Evolutionary conservation across 1,284 basidiomycete species (phyloP).

Genomic region (Apiotrichum gracile): DNA sequence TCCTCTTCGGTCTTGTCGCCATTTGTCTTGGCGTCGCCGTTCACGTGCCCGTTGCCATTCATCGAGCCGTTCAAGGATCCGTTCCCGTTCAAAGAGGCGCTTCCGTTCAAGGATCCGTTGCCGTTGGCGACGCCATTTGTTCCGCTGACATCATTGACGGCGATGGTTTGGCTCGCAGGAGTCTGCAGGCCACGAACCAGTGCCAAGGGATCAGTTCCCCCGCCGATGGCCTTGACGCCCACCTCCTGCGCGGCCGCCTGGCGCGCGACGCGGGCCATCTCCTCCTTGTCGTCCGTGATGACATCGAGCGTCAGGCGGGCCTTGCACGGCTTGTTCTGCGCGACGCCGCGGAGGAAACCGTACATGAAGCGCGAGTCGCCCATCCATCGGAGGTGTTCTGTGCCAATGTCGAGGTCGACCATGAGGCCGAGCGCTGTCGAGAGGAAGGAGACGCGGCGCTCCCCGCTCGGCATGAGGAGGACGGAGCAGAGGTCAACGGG

Average conservation of each 20-base stretch:
- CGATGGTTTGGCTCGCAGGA: not conserved
- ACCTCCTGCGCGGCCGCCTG: slow-evolving; percentile 16
- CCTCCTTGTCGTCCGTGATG: slow-evolving; percentile 63
- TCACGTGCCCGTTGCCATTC: too few relatives aligned
- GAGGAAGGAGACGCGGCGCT: slow-evolving; percentile 72
- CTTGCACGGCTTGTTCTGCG: slow-evolving; percentile 62
- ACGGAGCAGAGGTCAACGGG: slow-evolving; percentile 76
- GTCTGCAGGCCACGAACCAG: slow-evolving; percentile 11
- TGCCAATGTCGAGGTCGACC: slow-evolving; percentile 80
- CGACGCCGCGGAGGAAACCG: slow-evolving; percentile 70
- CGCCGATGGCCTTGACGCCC: slow-evolving; percentile 17
- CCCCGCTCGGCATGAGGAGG: slow-evolving; percentile 38
- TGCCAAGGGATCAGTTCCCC: slow-evolving; percentile 8
- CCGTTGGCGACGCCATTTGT: not conserved
- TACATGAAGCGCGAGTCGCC: slow-evolving; percentile 85
- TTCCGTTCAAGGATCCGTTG: not conserved
- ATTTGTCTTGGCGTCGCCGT: too few relatives aligned
- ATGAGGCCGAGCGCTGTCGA: slow-evolving; percentile 82
- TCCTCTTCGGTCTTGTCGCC: not conserved
- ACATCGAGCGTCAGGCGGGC: slow-evolving; percentile 67
- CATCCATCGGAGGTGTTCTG: slow-evolving; percentile 85
- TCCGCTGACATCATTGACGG: not conserved
- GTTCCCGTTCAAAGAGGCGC: too few relatives aligned
- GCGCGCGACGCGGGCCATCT: slow-evolving; percentile 54
- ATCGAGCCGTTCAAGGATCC: too few relatives aligned